Percentiles rank a stretch among this genome's conserved stretches.
Evolutionary conservation across 371 early-diverging fungal genomes (phyloP).

Genomic region (Syncephalastrum monosporum): DNA sequence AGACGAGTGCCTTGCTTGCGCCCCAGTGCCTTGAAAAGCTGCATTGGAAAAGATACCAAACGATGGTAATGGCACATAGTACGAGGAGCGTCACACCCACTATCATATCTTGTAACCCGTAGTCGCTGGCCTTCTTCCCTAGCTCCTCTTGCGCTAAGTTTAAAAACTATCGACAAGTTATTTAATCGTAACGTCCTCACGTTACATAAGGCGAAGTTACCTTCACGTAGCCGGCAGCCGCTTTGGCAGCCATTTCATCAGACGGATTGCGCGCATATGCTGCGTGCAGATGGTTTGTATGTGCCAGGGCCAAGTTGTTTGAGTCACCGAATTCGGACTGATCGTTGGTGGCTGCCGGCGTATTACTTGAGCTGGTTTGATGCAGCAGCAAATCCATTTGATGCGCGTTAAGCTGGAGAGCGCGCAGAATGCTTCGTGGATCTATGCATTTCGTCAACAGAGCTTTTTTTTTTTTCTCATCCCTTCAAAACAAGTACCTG

Average conservation of each 20-base stretch:
- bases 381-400: slow-evolving; percentile 50
- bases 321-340: not conserved
- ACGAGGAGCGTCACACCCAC: slow-evolving; percentile 34
- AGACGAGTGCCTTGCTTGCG: no score
- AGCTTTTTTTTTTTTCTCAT: not conserved
- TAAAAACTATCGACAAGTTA: slow-evolving; percentile 32
- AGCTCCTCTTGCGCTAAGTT: slow-evolving; percentile 43
- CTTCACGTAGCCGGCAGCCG: no score
- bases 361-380: not conserved
- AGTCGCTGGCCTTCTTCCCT: slow-evolving; percentile 56
- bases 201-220: no score
- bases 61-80: slow-evolving; percentile 11
- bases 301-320: not conserved
- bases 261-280: not conserved
- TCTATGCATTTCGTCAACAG: not conserved
- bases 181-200: no score
- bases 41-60: not conserved
- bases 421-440: slow-evolving; percentile 17
- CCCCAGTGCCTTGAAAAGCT: no score
- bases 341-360: no score
- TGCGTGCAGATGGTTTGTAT: not conserved
- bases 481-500: no score
- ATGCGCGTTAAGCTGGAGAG: slow-evolving; percentile 60
- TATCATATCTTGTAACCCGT: slow-evolving; percentile 50
- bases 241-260: no score